Evolutionary conservation across 768 basidiomycete species (phyloP), one percentile per base, ranked within the genome.

Genomic region (Butyriboletus loyo): DNA sequence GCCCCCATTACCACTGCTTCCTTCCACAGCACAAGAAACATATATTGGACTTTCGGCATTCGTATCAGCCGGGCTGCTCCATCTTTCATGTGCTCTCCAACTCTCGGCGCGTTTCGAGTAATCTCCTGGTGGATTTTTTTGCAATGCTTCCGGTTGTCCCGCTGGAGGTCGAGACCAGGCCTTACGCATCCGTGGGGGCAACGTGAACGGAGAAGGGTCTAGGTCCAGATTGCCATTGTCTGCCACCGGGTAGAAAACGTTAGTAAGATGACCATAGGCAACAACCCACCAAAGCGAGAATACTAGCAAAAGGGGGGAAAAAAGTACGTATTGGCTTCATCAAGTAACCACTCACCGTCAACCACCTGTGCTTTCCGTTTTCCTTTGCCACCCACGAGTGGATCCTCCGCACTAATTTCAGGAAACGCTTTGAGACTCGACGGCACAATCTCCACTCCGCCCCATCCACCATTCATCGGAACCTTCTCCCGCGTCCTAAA

Each of bases 141-240:
- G 46, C n/a, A n/a, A 24, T 36, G 39, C 5, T 45, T 65, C 51
- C 2, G 21, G 6, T 34, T 44, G 55, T 32, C 9, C 13, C 3
- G 30, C n/a, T 11, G 41, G 31, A n/a, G 48, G 48, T 19, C 63
- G 66, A 22, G 68, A 60, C 76, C 74, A 73, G 4, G 56, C 55
- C 56, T 83, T 87, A 35, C 85, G 73, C 79, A 87, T 79, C 67
- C 82, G 83, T 4, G 85, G 84, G 6, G 85, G 85, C 58, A 86
- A 73, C 44, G 67, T 34, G 11, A 56, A 49, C 14, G 43, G 28
- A 9, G 53, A 51, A 31, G 54, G 48, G 4, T 58, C 60, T 3
- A 62, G 50, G 7, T 63, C 60, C 52, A 60, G 56, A 32, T 51
- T 53, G 14, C 46, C 31, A 4, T 45, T 30, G 35, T 46, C 62